These are phyloP conservation scores for Fusarium buxicola DNA, from an alignment of 2,329 filamentous ascomycete genomes.

Conservation along the genomic window DNA sequence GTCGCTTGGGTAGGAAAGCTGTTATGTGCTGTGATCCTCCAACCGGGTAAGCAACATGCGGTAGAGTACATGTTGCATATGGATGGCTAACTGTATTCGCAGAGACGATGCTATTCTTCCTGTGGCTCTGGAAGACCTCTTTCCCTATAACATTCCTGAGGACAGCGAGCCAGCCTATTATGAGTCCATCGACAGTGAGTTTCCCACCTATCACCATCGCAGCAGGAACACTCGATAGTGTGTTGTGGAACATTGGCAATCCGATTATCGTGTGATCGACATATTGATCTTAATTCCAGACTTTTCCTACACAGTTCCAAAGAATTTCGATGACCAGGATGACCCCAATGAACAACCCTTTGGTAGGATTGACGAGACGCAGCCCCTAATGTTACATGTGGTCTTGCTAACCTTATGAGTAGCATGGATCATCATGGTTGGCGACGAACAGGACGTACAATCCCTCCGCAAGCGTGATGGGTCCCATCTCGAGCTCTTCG, in stretches of 20 bases:
- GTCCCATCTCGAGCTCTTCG: slow-evolving; percentile 3
- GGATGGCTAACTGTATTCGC: not conserved
- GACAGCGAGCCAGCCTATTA: not conserved
- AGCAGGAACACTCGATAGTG: not conserved
- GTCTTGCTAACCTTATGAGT: not conserved
- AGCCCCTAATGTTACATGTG: not conserved
- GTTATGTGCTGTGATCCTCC: not conserved
- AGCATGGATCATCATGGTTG: slow-evolving; percentile 6
- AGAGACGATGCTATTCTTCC: slow-evolving; percentile 3
- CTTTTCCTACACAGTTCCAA: not conserved
- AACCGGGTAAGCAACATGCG: not conserved
- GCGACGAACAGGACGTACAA: not conserved
- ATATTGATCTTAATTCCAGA: not conserved
- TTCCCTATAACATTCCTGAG: not conserved
- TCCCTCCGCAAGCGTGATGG: slow-evolving; percentile 3
- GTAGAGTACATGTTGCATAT: not conserved
- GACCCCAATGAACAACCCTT: not conserved
- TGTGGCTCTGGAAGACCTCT: not conserved
- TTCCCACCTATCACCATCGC: not conserved
- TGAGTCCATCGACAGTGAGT: slow-evolving; percentile 3
- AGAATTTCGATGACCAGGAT: not conserved
- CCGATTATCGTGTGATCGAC: not conserved
- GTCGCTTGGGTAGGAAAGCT: not conserved
- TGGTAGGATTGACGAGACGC: not conserved
- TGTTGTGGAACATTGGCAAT: not conserved